These are phyloP conservation scores for Entomortierella lignicola DNA, from an alignment of 192 early-diverging fungal species.

Conservation along the genomic window DNA sequence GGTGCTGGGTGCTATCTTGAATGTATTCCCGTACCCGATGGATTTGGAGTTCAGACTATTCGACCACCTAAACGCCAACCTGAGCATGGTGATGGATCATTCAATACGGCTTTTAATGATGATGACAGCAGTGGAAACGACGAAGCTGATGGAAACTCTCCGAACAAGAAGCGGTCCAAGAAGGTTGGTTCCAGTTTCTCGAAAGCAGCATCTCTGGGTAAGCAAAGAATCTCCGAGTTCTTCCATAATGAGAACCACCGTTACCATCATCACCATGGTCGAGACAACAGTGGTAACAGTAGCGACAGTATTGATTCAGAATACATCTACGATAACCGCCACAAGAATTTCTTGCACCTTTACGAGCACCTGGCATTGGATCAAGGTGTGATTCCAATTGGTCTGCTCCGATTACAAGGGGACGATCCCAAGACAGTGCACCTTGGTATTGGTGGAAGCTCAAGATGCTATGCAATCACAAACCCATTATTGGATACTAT, in stretches of 20 bases:
- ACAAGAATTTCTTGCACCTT: constrained; percentile 61
- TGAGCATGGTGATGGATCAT: not conserved
- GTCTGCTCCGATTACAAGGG: constrained; percentile 52
- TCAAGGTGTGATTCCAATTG: constrained; percentile 68
- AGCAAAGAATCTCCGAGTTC: constrained; percentile 26
- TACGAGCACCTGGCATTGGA: constrained; percentile 67
- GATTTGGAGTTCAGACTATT: constrained; percentile 54
- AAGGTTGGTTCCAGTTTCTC: constrained; percentile 8
- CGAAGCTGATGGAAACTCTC: not conserved
- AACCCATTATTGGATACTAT: constrained; percentile 72
- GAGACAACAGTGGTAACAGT: not conserved
- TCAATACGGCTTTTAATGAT: not conserved
- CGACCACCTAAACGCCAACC: not conserved
- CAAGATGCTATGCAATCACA: constrained; percentile 72
- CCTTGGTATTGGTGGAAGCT: constrained; percentile 58
- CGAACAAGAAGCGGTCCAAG: constrained; percentile 3
- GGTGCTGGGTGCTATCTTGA: constrained; percentile 39
- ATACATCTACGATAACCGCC: constrained; percentile 46
- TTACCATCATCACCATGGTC: constrained; percentile 3
- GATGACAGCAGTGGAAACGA: constrained; percentile 4
- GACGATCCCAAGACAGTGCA: constrained; percentile 55
- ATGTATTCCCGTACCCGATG: constrained; percentile 46
- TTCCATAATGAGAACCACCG: constrained; percentile 6
- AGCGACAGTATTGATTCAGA: constrained; percentile 35
- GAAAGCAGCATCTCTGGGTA: constrained; percentile 25